phyloP scores from a whole-genome alignment of 768 basidiomycete species.

The Lepiota venenata region DNA sequence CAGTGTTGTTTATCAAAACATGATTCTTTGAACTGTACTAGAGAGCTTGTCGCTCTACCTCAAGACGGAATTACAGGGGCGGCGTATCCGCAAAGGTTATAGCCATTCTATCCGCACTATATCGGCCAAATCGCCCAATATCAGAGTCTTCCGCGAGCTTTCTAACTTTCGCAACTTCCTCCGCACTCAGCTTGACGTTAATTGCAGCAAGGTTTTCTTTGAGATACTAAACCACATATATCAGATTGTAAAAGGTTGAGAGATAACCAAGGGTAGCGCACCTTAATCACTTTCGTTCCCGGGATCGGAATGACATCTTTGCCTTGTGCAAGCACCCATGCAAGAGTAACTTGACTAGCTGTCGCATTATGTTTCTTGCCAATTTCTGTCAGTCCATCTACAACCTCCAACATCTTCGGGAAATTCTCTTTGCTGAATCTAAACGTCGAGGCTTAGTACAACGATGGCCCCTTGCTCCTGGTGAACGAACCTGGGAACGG shows the following conservation, averaged over 20 bases:
- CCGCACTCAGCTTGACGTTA: conserved; percentile 26
- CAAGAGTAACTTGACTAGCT: conserved; percentile 44
- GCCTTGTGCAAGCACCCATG: conserved; percentile 46
- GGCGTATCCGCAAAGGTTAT: conserved; percentile 32
- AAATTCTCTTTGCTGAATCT: conserved; percentile 33
- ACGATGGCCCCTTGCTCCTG: conserved; percentile 15
- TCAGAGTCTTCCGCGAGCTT: conserved; percentile 29
- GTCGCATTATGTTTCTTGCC: conserved; percentile 37
- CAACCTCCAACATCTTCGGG: conserved; percentile 40
- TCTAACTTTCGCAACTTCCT: conserved; percentile 35
- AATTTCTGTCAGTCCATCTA: conserved; percentile 31
- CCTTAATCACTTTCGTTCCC: conserved; percentile 39
- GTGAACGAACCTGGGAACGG: conserved; percentile 26
- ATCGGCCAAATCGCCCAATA: conserved; percentile 25
- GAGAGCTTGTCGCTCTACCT: too few species aligned
- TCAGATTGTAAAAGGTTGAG: not conserved
- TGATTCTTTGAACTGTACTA: too few species aligned
- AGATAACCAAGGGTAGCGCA: conserved; percentile 3
- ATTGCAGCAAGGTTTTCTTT: conserved; percentile 40
- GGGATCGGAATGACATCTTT: conserved; percentile 45
- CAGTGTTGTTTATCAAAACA: too few species aligned
- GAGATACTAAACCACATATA: conserved; percentile 25
- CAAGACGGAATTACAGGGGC: conserved; percentile 11
- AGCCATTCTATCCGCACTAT: conserved; percentile 23
- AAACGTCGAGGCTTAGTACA: not conserved